Evolutionary conservation across 768 basidiomycete genomes (phyloP).

Genomic region (Rhodotorula sphaerocarpa): DNA sequence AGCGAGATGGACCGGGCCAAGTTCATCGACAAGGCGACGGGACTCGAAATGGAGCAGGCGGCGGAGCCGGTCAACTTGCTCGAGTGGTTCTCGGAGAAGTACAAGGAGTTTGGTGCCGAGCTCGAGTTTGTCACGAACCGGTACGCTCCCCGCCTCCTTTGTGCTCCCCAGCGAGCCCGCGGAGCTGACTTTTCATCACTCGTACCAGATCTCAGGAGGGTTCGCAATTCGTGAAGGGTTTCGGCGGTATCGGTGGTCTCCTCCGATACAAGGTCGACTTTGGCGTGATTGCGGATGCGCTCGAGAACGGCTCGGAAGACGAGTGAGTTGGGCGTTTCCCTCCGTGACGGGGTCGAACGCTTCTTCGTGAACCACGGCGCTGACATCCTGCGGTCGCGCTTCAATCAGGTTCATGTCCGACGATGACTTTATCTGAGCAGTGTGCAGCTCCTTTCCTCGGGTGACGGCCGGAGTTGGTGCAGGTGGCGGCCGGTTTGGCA

Average conservation of each 20-base stretch:
- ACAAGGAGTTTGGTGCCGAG: slow-evolving; percentile 92
- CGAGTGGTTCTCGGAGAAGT: slow-evolving; percentile 98
- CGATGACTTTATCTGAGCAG: slow-evolving; percentile 25
- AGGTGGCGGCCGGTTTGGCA: neutral
- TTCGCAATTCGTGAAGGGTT: slow-evolving; percentile 94
- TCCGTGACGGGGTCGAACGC: too few relatives aligned
- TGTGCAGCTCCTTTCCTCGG: slow-evolving; percentile 11
- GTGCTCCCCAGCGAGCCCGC: too few relatives aligned
- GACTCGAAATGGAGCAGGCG: slow-evolving; percentile 86
- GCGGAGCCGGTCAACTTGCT: slow-evolving; percentile 75
- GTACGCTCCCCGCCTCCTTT: slow-evolving; percentile 60
- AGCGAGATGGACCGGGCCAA: slow-evolving; percentile 82
- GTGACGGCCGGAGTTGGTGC: neutral
- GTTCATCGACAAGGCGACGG: slow-evolving; percentile 90
- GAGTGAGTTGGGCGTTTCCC: too few relatives aligned
- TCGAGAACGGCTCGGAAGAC: slow-evolving; percentile 43
- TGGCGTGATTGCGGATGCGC: slow-evolving; percentile 56
- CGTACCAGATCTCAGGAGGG: slow-evolving; percentile 76
- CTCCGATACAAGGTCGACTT: slow-evolving; percentile 98
- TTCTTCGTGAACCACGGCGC: too few relatives aligned
- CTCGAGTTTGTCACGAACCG: slow-evolving; percentile 83
- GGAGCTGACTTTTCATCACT: too few relatives aligned
- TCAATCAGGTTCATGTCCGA: too few relatives aligned
- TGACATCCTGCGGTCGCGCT: too few relatives aligned
- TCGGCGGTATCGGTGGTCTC: slow-evolving; percentile 93